phyloP scores from a whole-genome alignment of 1,284 basidiomycete species.

The Pholiota adiposa region DNA sequence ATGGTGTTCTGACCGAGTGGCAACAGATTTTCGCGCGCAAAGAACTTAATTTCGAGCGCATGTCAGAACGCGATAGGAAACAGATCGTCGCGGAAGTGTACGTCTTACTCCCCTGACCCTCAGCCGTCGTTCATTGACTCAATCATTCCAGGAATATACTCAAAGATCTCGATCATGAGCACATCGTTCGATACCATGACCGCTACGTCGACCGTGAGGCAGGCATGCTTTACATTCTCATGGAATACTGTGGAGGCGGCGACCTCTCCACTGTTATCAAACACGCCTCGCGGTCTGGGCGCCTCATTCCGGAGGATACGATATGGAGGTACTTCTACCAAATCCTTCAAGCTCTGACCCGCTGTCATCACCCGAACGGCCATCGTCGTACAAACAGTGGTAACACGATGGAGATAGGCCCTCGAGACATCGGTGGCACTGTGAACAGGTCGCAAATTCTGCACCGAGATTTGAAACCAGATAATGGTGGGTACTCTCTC shows the following conservation, averaged over 20 bases:
- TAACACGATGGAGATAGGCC: background rate
- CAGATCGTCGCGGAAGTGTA: constrained; percentile 99
- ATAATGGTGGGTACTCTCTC: constrained; percentile 73
- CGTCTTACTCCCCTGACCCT: constrained; percentile 35
- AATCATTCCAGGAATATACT: constrained; percentile 80
- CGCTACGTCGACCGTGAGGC: constrained; percentile 90
- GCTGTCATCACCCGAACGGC: constrained; percentile 85
- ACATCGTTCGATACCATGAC: constrained; percentile 95
- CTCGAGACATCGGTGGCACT: constrained; percentile 20
- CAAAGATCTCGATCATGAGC: constrained; percentile 91
- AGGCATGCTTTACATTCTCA: constrained; percentile 91
- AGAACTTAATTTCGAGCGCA: constrained; percentile 94
- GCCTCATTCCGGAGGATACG: constrained; percentile 85
- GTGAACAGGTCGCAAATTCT: constrained; percentile 74
- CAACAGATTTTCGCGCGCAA: constrained; percentile 92
- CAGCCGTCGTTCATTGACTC: background rate
- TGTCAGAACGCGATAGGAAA: constrained; percentile 91
- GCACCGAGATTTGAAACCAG: constrained; percentile 95
- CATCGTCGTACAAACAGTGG: constrained; percentile 48
- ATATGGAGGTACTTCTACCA: constrained; percentile 97
- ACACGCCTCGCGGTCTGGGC: constrained; percentile 67
- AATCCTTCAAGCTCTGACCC: constrained; percentile 86
- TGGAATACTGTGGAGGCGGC: constrained; percentile 97
- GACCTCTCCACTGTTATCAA: constrained; percentile 90
- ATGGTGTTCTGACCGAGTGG: background rate